A percentile compares a stretch with the other conserved stretches of the same genome.
phyloP scores from a whole-genome alignment of 2,329 filamentous ascomycete species.

The Xylariaceae sp. region DNA sequence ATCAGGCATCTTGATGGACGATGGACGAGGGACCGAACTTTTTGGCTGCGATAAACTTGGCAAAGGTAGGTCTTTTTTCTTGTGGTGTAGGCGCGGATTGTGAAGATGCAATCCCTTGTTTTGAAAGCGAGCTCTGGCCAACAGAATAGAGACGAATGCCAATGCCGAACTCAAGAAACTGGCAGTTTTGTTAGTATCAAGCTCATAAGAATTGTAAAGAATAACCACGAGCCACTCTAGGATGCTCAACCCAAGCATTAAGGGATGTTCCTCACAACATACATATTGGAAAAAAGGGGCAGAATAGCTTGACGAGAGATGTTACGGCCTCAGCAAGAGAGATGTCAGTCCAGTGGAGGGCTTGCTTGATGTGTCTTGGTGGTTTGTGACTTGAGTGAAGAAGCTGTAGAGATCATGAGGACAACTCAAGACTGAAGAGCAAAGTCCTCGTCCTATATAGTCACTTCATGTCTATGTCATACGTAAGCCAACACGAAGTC shows the following conservation, averaged over 20 bases:
- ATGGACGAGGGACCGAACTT: background rate
- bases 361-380: background rate
- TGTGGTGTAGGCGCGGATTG: background rate
- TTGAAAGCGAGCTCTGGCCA: background rate
- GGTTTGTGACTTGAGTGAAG: background rate
- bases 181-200: conserved; percentile 1
- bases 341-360: background rate
- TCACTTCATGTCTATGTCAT: conserved; percentile 4
- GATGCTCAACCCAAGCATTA: background rate
- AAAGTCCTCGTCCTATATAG: conserved; percentile 14
- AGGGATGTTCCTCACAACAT: background rate
- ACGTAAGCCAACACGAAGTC: conserved; percentile 3
- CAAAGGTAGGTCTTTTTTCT: background rate
- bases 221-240: background rate
- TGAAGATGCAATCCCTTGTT: background rate
- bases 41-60: background rate
- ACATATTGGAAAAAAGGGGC: background rate
- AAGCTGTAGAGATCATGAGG: conserved; percentile 5
- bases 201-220: background rate
- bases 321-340: background rate
- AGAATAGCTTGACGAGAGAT: background rate
- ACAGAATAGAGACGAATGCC: background rate
- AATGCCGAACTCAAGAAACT: conserved; percentile 3
- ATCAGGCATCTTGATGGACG: conserved; percentile 28
- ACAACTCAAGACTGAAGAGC: background rate